These are phyloP conservation scores for Verticillium tricorpus DNA, from an alignment of 2,329 filamentous ascomycete genomes.

Conservation along the genomic window DNA sequence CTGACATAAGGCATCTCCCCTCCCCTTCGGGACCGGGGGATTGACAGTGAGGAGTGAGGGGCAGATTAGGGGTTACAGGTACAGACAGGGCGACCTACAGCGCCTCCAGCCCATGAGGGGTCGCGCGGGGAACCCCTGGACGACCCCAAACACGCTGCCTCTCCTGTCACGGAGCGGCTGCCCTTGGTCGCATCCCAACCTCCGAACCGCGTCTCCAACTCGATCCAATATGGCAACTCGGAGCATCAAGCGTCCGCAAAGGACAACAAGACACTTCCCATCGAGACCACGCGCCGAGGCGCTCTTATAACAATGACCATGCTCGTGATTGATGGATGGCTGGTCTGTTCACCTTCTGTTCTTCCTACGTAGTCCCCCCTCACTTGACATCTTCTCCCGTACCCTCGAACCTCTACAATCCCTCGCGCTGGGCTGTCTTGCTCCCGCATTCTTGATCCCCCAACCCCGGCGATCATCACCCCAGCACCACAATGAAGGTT, in stretches of 20 bases:
- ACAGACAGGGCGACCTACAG: neutral
- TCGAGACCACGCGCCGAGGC: neutral
- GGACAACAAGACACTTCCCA: conserved; percentile 21
- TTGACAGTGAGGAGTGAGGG: neutral
- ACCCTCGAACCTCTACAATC: neutral
- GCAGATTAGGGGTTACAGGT: neutral
- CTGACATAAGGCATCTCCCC: neutral
- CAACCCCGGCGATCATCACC: neutral
- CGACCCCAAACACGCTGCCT: neutral
- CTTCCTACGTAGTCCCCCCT: neutral
- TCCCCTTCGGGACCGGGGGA: too few relatives aligned
- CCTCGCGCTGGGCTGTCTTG: too few relatives aligned
- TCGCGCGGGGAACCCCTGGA: neutral
- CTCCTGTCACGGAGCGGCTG: neutral
- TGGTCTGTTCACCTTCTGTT: neutral
- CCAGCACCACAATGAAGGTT: conserved; percentile 1
- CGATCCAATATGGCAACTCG: conserved; percentile 20
- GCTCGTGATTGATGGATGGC: neutral
- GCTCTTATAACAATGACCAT: neutral
- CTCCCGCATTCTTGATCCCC: neutral
- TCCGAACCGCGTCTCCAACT: conserved; percentile 4
- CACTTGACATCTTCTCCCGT: neutral
- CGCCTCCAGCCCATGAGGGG: neutral
- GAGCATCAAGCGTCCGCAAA: conserved; percentile 23
- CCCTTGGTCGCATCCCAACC: neutral